These are phyloP conservation scores for Sporopachydermia cereana DNA, from an alignment of 1,139 yeast species.

Conservation along the genomic window DNA sequence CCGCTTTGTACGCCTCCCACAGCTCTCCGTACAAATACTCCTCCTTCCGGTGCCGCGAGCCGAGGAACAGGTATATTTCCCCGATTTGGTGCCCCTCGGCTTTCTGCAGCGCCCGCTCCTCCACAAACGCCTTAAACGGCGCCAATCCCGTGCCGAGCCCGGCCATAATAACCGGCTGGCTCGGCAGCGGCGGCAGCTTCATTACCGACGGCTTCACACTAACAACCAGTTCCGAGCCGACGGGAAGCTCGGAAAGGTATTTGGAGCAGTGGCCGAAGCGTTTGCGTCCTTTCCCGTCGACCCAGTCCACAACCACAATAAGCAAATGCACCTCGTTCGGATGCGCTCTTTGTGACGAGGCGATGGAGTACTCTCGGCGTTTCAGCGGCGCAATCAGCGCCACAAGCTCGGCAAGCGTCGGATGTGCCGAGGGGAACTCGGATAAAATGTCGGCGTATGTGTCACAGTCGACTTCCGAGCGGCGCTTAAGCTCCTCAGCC, in stretches of 20 bases:
- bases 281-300: constrained; percentile 72
- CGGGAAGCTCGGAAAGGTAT: constrained; percentile 62
- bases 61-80: constrained; percentile 76
- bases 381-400: constrained; percentile 74
- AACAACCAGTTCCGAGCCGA: constrained; percentile 84
- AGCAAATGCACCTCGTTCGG: constrained; percentile 84
- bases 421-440: constrained; percentile 76
- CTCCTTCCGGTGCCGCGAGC: constrained; percentile 92
- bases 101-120: constrained; percentile 90
- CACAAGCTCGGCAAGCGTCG: constrained; percentile 60
- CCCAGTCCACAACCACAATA: constrained; percentile 95
- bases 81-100: constrained; percentile 86
- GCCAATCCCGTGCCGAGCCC: constrained; percentile 98
- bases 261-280: constrained; percentile 94
- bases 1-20: constrained; percentile 93
- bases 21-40: constrained; percentile 94
- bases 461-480: constrained; percentile 74
- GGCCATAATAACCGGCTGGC: constrained; percentile 90
- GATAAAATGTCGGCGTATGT: constrained; percentile 75
- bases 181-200: constrained; percentile 83
- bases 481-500: constrained; percentile 73
- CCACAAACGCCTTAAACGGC: constrained; percentile 94
- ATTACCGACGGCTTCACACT: constrained; percentile 94
- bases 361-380: constrained; percentile 98
- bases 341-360: constrained; percentile 88